Conservation (phyloP, 306 rosid species). For the Prunus dulcis region DNA sequence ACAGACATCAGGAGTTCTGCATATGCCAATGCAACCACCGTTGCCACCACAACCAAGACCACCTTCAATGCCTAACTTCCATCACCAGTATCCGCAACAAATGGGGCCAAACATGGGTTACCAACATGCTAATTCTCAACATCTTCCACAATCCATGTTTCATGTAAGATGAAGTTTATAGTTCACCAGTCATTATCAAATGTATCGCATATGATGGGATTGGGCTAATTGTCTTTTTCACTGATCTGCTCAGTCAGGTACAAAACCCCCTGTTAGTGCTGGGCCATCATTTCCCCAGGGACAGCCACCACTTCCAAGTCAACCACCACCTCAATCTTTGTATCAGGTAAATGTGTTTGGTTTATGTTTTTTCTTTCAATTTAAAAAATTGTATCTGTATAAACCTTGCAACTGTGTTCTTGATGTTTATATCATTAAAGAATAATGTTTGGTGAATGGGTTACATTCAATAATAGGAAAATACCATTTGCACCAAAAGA, state of each 20-base stretch:
- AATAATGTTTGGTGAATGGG: not conserved
- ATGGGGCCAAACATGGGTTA: slow-evolving; percentile 59
- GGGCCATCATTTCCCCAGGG: slow-evolving; percentile 70
- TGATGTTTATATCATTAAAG: not conserved
- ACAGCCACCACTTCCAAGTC: slow-evolving; percentile 57
- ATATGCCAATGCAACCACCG: slow-evolving; percentile 70
- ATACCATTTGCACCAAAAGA: not conserved
- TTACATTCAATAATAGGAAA: not conserved
- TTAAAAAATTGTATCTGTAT: not conserved
- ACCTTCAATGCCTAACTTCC: slow-evolving; percentile 56
- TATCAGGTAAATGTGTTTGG: slow-evolving; percentile 58
- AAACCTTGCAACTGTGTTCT: not conserved
- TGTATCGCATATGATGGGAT: slow-evolving; percentile 3
- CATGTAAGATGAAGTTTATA: slow-evolving; percentile 64
- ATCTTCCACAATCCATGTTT: slow-evolving; percentile 65
- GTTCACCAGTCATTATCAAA: slow-evolving; percentile 13
- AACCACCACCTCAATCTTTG: slow-evolving; percentile 61
- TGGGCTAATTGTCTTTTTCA: slow-evolving; percentile 17
- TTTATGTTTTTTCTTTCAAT: not conserved
- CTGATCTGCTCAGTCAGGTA: slow-evolving; percentile 58
- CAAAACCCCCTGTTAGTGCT: slow-evolving; percentile 57
- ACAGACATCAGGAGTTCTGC: slow-evolving; percentile 65
- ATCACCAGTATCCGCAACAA: slow-evolving; percentile 74
- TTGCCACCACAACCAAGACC: slow-evolving; percentile 75
- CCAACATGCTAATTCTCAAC: slow-evolving; percentile 72